Evolutionary conservation across 208 protist genomes (phyloP), one percentile per base, ranked within the genome.

Genomic region (Blastocrithidia nonstop): DNA sequence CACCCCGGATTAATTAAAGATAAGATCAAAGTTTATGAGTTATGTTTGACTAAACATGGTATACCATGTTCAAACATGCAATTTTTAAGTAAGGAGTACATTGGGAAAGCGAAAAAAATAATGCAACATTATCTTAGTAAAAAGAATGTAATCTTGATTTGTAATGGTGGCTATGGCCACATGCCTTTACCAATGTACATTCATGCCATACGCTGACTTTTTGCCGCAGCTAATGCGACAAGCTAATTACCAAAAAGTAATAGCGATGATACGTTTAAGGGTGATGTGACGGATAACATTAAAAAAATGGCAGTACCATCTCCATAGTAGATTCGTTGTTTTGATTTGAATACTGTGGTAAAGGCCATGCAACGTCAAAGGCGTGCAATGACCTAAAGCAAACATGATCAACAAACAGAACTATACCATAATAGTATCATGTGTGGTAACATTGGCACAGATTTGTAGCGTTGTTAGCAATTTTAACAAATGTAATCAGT

Each of bases 121-220:
- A 21, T 42, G 8, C 8, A 25, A 0, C 23, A 0, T 1, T 76
- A 54, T 42, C 31, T 82, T 22, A 19, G 19, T n/a, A 36, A 52
- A 45, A 41, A 48, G 15, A 25, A 37, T 6, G 59, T 73, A n/a
- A 56, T 81, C n/a, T 43, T 86, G 40, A 62, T 86, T 43, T 77
- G 63, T 47, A 72, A 86, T 23, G 71, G 68, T 3, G 25, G 33
- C 1, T 5, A 31, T 13, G 22, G 25, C 8, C n/a, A 35, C 29
- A 51, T 22, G 22, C 65, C 65, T 4, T 49, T 59, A 32, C 8
- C 64, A 8, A 70, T 71, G 50, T 62, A 78, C 45, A 16, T 67
- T 41, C 58, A 75, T 23, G 68, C 66, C 8, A 21, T 84, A 9
- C 68, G 58, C 19, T 83, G 73, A 69, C 45, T 78, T 9, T 75